Evolutionary conservation across 352 stramenopile genomes (phyloP).

Genomic region (Albugo candida): DNA sequence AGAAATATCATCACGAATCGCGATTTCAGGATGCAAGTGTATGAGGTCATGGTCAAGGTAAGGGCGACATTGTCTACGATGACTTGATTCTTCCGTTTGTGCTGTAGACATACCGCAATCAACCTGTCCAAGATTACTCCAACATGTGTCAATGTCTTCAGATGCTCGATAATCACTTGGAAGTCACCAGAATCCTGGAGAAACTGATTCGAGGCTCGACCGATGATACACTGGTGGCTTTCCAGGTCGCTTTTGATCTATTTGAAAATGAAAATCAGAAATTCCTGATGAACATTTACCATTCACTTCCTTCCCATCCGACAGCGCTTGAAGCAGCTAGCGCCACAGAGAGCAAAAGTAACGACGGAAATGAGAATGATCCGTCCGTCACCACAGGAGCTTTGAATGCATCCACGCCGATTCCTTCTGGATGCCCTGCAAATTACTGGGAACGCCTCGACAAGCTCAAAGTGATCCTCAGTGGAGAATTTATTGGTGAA

Average conservation of each 20-base stretch:
- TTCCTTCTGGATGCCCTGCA: slow-evolving; percentile 22
- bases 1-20: slow-evolving; percentile 84
- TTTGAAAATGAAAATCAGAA: slow-evolving; percentile 95
- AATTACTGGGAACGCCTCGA: slow-evolving; percentile 71
- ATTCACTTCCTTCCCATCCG: slow-evolving; percentile 49
- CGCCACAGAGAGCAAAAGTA: slow-evolving; percentile 13
- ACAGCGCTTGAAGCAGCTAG: slow-evolving; percentile 12
- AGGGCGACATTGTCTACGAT: background rate
- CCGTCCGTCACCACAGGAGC: slow-evolving; percentile 4
- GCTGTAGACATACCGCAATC: slow-evolving; percentile 21
- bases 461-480: slow-evolving; percentile 79
- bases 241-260: slow-evolving; percentile 97
- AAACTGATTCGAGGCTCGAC: slow-evolving; percentile 56
- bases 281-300: slow-evolving; percentile 87
- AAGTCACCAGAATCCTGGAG: slow-evolving; percentile 78
- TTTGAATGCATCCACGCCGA: slow-evolving; percentile 12
- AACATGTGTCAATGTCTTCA: slow-evolving; percentile 77
- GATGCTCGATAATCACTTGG: slow-evolving; percentile 62
- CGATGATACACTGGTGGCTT: slow-evolving; percentile 79
- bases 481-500: slow-evolving; percentile 82
- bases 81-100: background rate
- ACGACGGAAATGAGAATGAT: slow-evolving; percentile 18
- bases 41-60: slow-evolving; percentile 80
- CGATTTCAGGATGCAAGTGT: slow-evolving; percentile 89
- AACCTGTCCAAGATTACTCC: slow-evolving; percentile 44